Conservation (phyloP, 2,329 filamentous ascomycete genomes). For the Calycina herbarum region DNA sequence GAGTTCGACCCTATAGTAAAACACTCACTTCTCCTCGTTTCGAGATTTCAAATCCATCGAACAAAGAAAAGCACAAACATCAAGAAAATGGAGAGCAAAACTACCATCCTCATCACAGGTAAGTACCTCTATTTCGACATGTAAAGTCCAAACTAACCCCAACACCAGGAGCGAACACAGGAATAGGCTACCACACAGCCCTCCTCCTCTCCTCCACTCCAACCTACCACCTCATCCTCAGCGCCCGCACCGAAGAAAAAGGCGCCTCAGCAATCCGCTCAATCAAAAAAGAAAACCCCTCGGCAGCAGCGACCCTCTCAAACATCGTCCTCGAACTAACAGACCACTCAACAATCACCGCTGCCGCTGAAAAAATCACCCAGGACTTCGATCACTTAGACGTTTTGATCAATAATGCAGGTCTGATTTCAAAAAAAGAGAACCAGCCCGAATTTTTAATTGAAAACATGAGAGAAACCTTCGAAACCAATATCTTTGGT, state of each 20-base stretch:
- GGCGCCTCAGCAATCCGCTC: neutral
- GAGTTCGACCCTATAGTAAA: too few species aligned
- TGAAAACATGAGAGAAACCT: neutral
- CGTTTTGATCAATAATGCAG: slow-evolving; percentile 39
- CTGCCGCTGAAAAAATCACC: slow-evolving; percentile 32
- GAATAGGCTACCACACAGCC: neutral
- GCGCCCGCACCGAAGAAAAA: neutral
- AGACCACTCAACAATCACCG: slow-evolving; percentile 34
- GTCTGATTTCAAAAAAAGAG: slow-evolving; percentile 5
- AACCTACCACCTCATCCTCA: neutral
- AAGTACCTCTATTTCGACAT: neutral
- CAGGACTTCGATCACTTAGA: slow-evolving; percentile 36
- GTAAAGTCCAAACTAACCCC: neutral
- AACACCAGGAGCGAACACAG: neutral
- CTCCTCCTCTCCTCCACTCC: neutral
- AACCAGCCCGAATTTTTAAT: neutral
- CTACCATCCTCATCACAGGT: neutral
- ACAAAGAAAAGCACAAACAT: too few species aligned
- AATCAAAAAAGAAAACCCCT: neutral
- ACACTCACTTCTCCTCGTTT: too few species aligned
- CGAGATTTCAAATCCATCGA: too few species aligned
- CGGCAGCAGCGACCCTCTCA: neutral
- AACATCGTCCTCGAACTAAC: slow-evolving; percentile 4
- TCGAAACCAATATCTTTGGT: slow-evolving; percentile 11
- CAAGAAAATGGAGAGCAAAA: neutral